phyloP scores from a whole-genome alignment of 495 filamentous ascomycete species.

The Aspergillus coremiiformis region DNA sequence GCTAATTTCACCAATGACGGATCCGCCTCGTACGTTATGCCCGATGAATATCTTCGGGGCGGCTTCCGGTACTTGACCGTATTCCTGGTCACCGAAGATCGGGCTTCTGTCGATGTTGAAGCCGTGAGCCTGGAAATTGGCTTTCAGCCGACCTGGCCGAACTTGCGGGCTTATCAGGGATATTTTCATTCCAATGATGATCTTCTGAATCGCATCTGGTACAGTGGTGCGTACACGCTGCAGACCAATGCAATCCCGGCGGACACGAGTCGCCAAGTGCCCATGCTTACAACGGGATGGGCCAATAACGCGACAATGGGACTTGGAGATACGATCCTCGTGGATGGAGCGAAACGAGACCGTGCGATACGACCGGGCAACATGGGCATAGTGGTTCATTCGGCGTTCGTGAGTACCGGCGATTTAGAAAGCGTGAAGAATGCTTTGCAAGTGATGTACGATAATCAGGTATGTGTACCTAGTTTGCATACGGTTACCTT shows the following conservation, averaged over 20 bases:
- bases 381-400: constrained; percentile 53
- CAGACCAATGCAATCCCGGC: constrained; percentile 53
- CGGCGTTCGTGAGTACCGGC: constrained; percentile 50
- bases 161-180: constrained; percentile 53
- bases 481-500: neutral
- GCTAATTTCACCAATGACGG: constrained; percentile 42
- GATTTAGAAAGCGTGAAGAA: constrained; percentile 56
- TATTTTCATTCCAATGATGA: constrained; percentile 57
- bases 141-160: constrained; percentile 60
- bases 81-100: constrained; percentile 37
- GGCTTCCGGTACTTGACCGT: constrained; percentile 55
- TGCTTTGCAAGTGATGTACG: constrained; percentile 53
- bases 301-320: constrained; percentile 49
- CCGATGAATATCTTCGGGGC: constrained; percentile 46
- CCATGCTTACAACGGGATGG: constrained; percentile 45
- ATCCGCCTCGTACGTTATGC: constrained; percentile 44
- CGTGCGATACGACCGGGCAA: constrained; percentile 54
- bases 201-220: constrained; percentile 57
- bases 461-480: constrained; percentile 43
- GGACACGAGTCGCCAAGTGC: constrained; percentile 46
- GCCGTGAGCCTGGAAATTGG: constrained; percentile 43
- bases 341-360: constrained; percentile 55
- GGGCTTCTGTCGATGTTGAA: constrained; percentile 30
- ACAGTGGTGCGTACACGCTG: constrained; percentile 55
- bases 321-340: constrained; percentile 45